These are phyloP conservation scores for Fragosphaeria purpurea DNA, from an alignment of 2,329 filamentous ascomycete species.

Conservation along the genomic window DNA sequence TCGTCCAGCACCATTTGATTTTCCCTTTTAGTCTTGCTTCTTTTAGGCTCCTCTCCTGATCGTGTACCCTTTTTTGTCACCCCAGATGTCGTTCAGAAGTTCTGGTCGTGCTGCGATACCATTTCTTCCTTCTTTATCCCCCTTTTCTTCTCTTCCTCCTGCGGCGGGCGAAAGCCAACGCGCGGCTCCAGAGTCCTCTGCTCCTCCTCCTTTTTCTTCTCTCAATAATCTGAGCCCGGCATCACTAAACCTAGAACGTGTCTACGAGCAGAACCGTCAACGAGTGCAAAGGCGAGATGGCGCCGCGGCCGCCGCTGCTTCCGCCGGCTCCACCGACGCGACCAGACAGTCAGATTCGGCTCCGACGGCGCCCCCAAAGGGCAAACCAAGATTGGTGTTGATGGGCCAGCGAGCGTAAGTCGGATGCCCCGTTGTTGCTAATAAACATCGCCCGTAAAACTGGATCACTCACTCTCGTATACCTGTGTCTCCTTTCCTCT, in stretches of 20 bases:
- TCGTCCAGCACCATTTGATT: too few relatives aligned
- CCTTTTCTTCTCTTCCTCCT: too few relatives aligned
- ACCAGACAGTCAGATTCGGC: slow-evolving; percentile 33
- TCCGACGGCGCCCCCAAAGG: slow-evolving; percentile 40
- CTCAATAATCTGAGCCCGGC: slow-evolving; percentile 40
- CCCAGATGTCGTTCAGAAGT: too few relatives aligned
- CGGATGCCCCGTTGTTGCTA: too few relatives aligned
- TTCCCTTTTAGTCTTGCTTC: too few relatives aligned
- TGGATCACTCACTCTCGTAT: too few relatives aligned
- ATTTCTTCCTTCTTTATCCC: too few relatives aligned
- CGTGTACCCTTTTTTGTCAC: too few relatives aligned
- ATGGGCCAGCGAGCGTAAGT: slow-evolving; percentile 90
- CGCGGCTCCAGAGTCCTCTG: neutral
- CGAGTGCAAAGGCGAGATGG: slow-evolving; percentile 40
- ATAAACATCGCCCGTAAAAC: too few relatives aligned
- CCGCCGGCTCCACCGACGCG: slow-evolving; percentile 4
- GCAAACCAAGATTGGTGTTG: slow-evolving; percentile 75
- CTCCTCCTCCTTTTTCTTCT: slow-evolving; percentile 12
- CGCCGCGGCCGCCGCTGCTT: neutral
- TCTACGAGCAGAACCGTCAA: slow-evolving; percentile 50
- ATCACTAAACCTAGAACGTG: slow-evolving; percentile 52
- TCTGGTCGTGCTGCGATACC: too few relatives aligned
- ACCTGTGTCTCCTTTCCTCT: neutral
- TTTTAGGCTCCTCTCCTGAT: too few relatives aligned
- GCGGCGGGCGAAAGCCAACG: too few relatives aligned